phyloP scores from a whole-genome alignment of 257 asterid species.

The Gynochthodes officinalis region DNA sequence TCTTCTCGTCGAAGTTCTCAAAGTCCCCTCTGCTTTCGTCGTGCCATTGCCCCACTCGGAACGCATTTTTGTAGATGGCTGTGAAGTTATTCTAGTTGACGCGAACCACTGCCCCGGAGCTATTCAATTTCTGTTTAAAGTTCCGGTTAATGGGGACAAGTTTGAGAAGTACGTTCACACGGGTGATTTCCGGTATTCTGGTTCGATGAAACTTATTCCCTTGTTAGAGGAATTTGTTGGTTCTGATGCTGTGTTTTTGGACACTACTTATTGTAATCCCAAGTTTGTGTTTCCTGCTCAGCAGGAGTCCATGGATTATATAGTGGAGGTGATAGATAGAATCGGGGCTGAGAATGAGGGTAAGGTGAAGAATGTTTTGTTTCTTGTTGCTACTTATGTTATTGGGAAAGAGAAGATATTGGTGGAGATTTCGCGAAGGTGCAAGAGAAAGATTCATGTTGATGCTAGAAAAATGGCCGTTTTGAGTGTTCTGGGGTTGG shows the following conservation, averaged over 20 bases:
- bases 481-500: conserved; percentile 59
- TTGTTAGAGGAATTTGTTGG: conserved; percentile 55
- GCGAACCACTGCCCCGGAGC: conserved; percentile 99
- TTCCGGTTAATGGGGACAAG: conserved; percentile 38
- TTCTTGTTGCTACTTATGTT: conserved; percentile 84
- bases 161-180: conserved; percentile 82
- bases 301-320: conserved; percentile 80
- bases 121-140: conserved; percentile 75
- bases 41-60: conserved; percentile 44
- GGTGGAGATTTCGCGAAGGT: conserved; percentile 73
- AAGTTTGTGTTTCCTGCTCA: conserved; percentile 77
- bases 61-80: conserved; percentile 53
- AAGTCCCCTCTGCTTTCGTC: conserved; percentile 53
- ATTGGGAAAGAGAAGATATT: conserved; percentile 87
- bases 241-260: conserved; percentile 78
- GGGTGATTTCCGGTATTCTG: conserved; percentile 77
- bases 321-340: conserved; percentile 60
- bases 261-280: conserved; percentile 89
- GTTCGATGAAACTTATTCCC: conserved; percentile 50
- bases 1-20: conserved; percentile 61
- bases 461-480: conserved; percentile 58
- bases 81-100: conserved; percentile 56
- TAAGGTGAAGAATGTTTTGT: conserved; percentile 50
- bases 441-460: conserved; percentile 69
- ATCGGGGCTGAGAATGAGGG: conserved; percentile 46